phyloP scores from a whole-genome alignment of 768 basidiomycete genomes.

The Saitozyma podzolica region DNA sequence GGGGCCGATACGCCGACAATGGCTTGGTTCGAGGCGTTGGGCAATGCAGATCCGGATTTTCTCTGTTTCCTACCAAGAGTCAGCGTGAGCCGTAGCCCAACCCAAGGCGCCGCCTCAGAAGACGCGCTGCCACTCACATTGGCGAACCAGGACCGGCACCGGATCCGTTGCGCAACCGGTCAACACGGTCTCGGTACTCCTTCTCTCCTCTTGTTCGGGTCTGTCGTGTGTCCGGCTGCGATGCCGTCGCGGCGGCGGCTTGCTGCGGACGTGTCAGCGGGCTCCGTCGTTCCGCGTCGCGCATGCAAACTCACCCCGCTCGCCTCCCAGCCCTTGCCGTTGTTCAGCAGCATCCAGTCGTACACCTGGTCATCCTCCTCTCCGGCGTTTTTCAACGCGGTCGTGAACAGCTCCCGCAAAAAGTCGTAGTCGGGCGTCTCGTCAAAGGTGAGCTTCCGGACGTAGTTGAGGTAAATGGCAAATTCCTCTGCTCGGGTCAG shows the following conservation, averaged over 20 bases:
- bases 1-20: slow-evolving; percentile 51
- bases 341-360: slow-evolving; percentile 94
- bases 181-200: slow-evolving; percentile 44
- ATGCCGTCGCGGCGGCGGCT: slow-evolving; percentile 21
- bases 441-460: slow-evolving; percentile 97
- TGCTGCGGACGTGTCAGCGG: slow-evolving; percentile 11
- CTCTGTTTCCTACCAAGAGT: slow-evolving; percentile 34
- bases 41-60: slow-evolving; percentile 44
- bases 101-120: not conserved
- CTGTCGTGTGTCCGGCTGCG: slow-evolving; percentile 40
- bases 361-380: slow-evolving; percentile 91
- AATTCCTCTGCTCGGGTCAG: slow-evolving; percentile 75
- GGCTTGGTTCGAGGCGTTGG: slow-evolving; percentile 50
- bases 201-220: slow-evolving; percentile 44
- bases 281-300: not conserved
- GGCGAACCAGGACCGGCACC: slow-evolving; percentile 32
- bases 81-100: slow-evolving; percentile 5
- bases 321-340: slow-evolving; percentile 92
- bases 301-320: slow-evolving; percentile 61
- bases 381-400: slow-evolving; percentile 85
- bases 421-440: slow-evolving; percentile 99
- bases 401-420: slow-evolving; percentile 87
- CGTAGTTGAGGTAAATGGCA: slow-evolving; percentile 97
- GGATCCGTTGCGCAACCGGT: slow-evolving; percentile 34
- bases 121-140: slow-evolving; percentile 26